Evolutionary conservation across 2,329 filamentous ascomycete genomes (phyloP).

Genomic region (Corinectria fuckeliana): DNA sequence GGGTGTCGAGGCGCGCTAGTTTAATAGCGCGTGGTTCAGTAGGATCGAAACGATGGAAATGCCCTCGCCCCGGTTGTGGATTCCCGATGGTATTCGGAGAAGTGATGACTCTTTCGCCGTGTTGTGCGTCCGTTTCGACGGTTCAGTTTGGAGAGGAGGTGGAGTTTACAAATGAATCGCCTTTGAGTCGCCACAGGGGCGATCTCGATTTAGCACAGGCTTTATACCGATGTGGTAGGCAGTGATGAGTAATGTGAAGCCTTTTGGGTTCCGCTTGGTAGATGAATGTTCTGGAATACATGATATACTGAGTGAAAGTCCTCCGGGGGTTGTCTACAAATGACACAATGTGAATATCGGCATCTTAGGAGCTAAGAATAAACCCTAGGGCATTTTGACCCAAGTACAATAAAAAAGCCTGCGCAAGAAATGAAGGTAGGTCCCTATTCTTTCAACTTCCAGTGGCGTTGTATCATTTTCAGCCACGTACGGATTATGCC

Average conservation of each 20-base stretch:
- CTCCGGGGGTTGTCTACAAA: too few relatives aligned
- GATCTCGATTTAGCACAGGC: background rate
- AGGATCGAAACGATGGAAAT: background rate
- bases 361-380: too few relatives aligned
- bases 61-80: background rate
- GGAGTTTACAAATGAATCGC: conserved; percentile 13
- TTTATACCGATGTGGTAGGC: background rate
- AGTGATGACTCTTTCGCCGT: conserved; percentile 23
- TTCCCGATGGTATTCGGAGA: background rate
- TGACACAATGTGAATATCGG: too few relatives aligned
- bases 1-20: too few relatives aligned
- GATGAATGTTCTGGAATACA: too few relatives aligned
- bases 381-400: too few relatives aligned
- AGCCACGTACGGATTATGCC: background rate
- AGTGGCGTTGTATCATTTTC: too few relatives aligned
- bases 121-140: conserved; percentile 9
- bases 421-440: background rate
- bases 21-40: too few relatives aligned
- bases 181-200: background rate
- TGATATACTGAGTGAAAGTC: too few relatives aligned
- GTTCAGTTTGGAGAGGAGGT: background rate
- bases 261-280: background rate
- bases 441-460: background rate
- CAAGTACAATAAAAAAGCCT: background rate
- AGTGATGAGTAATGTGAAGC: background rate